Evolutionary conservation across 176 grass and related monocot species (phyloP).

Genomic region (Zea mays): Zm-B73-REFERENCE-NAM-5.0 NC_050099.1:180058501-180059000

Average conservation of each 20-base stretch:
- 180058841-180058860: constrained; percentile 81
- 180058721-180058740: constrained; percentile 51
- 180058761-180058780: constrained; percentile 54
- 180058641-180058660: constrained; percentile 57
- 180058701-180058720: constrained; percentile 61
- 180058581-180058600: constrained; percentile 96
- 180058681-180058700: constrained; percentile 35
- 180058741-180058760: constrained; percentile 72
- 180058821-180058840: constrained; percentile 54
- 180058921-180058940: constrained; percentile 62
- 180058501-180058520: constrained; percentile 84
- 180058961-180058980: constrained; percentile 69
- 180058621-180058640: constrained; percentile 67
- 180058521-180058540: constrained; percentile 64
- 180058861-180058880: constrained; percentile 7
- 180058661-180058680: constrained; percentile 70
- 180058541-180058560: constrained; percentile 82
- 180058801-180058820: constrained; percentile 48
- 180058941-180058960: constrained; percentile 42
- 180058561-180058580: constrained; percentile 95
- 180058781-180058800: constrained; percentile 59
- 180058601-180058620: constrained; percentile 85
- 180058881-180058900: constrained; percentile 30
- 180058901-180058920: constrained; percentile 64
- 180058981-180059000: constrained; percentile 80